Evolutionary conservation across 345 rosid genomes (phyloP), one percentile per base, ranked within the genome.

Genomic region (Barbarea vulgaris): DNA sequence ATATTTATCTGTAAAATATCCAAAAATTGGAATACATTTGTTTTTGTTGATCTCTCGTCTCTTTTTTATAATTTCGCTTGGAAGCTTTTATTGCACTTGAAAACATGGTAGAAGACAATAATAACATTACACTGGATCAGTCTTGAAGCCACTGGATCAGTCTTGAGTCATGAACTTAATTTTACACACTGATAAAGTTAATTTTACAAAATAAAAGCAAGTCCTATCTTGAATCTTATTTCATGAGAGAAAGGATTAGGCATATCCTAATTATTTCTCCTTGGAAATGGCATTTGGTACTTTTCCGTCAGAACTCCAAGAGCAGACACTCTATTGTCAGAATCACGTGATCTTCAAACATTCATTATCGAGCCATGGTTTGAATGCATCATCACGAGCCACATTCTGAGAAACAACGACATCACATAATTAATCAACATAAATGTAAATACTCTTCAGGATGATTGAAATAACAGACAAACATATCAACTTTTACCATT

Each of bases 291-390:
- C 9, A 27, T 0, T 0, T 56, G 9, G 7, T 22, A 41, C 31
- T 67, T 42, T 24, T 53, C 11, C 13, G 25, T 53, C 6, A 13
- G 69, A 62, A 10, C 31, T 51, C 77, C 22, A 22, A 33, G 64
- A 10, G 78, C 50, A n/a, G 50, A n/a, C 33, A 33, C 28, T 39
- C 64, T 39, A 12, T 27, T 21, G 5, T 69, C 59, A 18, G 31
- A 19, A 12, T 54, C 64, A 62, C 44, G 15, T 79, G 28, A 57
- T 73, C 63, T 71, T 64, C 82, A 85, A 69, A 79, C 86, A 84
- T 56, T 70, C 71, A 2, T 51, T 30, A 47, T 84, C 88, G 70
- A 63, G 33, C 97, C 94, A 89, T 12, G 92, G 93, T 74, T 56
- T 63, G 59, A 91, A 88, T 31, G 68, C 67, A 76, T 78, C 93